Evolutionary conservation across 2,329 filamentous ascomycete species (phyloP).

Genomic region (Emergomyces orientalis): DNA sequence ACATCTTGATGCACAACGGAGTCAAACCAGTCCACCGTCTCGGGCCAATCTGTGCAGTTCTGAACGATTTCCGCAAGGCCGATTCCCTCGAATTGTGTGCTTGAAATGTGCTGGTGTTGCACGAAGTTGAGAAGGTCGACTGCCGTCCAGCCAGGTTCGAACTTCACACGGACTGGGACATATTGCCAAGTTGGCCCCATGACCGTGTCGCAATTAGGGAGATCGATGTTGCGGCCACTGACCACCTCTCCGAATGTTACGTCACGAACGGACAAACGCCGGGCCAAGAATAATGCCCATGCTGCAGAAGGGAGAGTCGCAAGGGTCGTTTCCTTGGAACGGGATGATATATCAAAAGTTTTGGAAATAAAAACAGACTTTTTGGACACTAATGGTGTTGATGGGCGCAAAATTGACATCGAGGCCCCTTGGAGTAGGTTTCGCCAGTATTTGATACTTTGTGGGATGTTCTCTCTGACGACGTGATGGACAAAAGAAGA

Average conservation of each 20-base stretch:
- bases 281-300: constrained; percentile 50
- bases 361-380: constrained; percentile 8
- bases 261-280: constrained; percentile 39
- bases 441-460: constrained; percentile 48
- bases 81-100: constrained; percentile 41
- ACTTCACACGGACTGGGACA: constrained; percentile 48
- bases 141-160: constrained; percentile 39
- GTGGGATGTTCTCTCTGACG: constrained; percentile 22
- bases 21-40: constrained; percentile 42
- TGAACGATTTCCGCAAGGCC: constrained; percentile 41
- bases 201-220: constrained; percentile 43
- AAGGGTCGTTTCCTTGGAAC: constrained; percentile 46
- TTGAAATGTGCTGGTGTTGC: constrained; percentile 44
- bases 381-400: constrained; percentile 7
- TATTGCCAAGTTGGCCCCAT: constrained; percentile 56
- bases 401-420: constrained; percentile 23
- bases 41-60: constrained; percentile 39
- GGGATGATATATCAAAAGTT: constrained; percentile 38
- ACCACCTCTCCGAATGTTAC: constrained; percentile 55
- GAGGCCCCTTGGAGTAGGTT: constrained; percentile 44
- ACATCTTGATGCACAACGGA: constrained; percentile 50
- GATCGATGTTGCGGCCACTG: constrained; percentile 49
- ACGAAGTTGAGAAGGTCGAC: constrained; percentile 41
- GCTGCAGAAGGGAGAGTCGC: constrained; percentile 52
- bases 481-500: constrained; percentile 28